phyloP scores from a whole-genome alignment of 164 flowering plant species.

The Akebia trifoliata region DNA sequence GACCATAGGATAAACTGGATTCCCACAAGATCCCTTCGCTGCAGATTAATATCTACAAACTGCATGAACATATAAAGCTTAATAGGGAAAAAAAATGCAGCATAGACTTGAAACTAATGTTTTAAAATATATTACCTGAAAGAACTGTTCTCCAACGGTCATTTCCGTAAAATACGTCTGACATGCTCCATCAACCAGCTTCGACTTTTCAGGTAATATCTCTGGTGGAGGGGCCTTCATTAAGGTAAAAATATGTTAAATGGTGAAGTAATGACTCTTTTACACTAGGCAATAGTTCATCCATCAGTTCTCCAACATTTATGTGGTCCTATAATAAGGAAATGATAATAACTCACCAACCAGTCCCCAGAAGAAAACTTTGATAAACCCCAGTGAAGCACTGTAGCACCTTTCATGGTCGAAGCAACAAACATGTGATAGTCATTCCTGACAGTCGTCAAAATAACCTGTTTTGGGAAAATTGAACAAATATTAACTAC shows the following conservation, averaged over 20 bases:
- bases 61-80: conserved; percentile 10
- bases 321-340: neutral
- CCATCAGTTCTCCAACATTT: neutral
- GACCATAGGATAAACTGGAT: conserved; percentile 40
- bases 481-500: neutral
- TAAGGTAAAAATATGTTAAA: neutral
- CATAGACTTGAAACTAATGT: neutral
- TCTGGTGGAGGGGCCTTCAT: conserved; percentile 36
- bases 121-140: conserved; percentile 27
- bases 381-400: conserved; percentile 46
- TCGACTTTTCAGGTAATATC: conserved; percentile 40
- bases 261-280: neutral
- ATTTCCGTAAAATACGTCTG: conserved; percentile 37
- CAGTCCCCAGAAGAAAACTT: conserved; percentile 35
- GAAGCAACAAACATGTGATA: conserved; percentile 28
- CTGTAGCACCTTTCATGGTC: conserved; percentile 26
- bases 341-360: conserved; percentile 30
- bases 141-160: conserved; percentile 20
- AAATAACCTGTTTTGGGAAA: conserved; percentile 21
- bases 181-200: conserved; percentile 41
- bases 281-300: neutral
- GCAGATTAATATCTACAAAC: conserved; percentile 36
- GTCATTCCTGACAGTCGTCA: conserved; percentile 21
- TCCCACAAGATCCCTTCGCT: conserved; percentile 25
- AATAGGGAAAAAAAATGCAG: neutral